These are phyloP conservation scores for Gymnopilus dilepis DNA, from an alignment of 768 basidiomycete genomes.

Conservation along the genomic window DNA sequence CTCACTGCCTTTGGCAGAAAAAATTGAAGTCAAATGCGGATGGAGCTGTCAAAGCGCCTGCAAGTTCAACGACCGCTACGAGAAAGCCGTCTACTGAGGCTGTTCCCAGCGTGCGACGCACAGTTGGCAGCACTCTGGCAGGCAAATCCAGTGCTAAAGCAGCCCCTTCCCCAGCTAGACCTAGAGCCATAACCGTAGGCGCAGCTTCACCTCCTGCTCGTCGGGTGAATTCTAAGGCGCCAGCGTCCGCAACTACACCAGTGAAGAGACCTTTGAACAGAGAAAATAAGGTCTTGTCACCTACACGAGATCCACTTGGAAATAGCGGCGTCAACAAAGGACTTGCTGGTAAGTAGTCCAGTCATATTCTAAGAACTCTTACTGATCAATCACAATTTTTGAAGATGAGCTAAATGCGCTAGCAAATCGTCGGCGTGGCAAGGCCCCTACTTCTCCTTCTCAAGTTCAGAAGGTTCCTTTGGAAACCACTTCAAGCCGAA, in stretches of 20 bases:
- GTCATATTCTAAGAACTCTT: neutral
- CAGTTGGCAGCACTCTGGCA: conserved; percentile 20
- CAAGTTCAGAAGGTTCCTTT: conserved; percentile 9
- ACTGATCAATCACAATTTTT: neutral
- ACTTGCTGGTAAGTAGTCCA: conserved; percentile 33
- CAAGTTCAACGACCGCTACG: conserved; percentile 7
- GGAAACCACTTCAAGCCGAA: neutral
- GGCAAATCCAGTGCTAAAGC: conserved; percentile 25
- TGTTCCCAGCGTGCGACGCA: conserved; percentile 20
- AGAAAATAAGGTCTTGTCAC: conserved; percentile 40
- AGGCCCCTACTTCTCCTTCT: conserved; percentile 18
- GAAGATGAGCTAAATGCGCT: conserved; percentile 32
- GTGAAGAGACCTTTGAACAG: conserved; percentile 11
- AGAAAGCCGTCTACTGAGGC: conserved; percentile 23
- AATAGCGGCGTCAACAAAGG: conserved; percentile 35
- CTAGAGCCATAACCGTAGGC: conserved; percentile 20
- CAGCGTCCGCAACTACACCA: conserved; percentile 3
- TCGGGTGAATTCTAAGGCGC: conserved; percentile 31
- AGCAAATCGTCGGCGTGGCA: conserved; percentile 15
- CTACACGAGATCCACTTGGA: conserved; percentile 44
- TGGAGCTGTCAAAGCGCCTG: conserved; percentile 17
- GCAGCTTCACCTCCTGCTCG: conserved; percentile 29
- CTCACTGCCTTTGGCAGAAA: conserved; percentile 20
- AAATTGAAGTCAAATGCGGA: conserved; percentile 22
- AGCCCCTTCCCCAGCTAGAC: conserved; percentile 29